Base-by-base conservation (phyloP, 495 filamentous ascomycete genomes). In the Tuber microsphaerosporum region DNA sequence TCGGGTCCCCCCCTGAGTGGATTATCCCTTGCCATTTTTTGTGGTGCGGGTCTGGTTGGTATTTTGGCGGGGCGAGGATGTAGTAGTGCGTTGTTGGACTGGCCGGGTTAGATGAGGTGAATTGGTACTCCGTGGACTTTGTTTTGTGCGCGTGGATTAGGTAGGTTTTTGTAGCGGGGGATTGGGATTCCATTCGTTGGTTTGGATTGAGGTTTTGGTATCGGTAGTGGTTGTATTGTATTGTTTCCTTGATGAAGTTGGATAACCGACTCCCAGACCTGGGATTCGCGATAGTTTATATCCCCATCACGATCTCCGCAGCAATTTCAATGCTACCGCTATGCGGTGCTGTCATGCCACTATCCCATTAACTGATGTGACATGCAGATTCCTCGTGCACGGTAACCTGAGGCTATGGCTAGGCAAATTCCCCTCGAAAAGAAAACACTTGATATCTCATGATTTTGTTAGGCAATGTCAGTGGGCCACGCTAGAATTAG, bases 1-100 rank as follows among this genome's bases (percentile, higher is more conserved):
- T 79, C 17, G 77, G 77, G 20, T 79, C 75, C 51, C 22, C 48
- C 73, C 76, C 77, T 14, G 76, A 76, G 34, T 79, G 76, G 34
- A 75, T 34, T 34, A 79, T 79, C 45, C 72, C 77, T 2, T 43
- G 70, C 77, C 77, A 79, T 26, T 31, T 31, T 31, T 7, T 1
- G 43, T 76, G 34, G 42, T 71, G 45, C 8, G 1, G 45, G 39
- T 45, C 43, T 26, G 26, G 20, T 1, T 75, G 56, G 69, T 78
- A 79, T 61, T n/a, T 19, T 1, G 76, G 73, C 37, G 77, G 77
- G 10, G 56, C 72, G 26, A 79, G 72, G 45, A 79, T 72, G 56
- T 78, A 79, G 72, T 79, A 79, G 37, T 12, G 56, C 12, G n/a
- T 31, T 31, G 31, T 65, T 7, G 56, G 56, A 17, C 26, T 7